phyloP scores from a whole-genome alignment of 371 early-diverging fungal genomes.

The Mucor mucedo region DNA sequence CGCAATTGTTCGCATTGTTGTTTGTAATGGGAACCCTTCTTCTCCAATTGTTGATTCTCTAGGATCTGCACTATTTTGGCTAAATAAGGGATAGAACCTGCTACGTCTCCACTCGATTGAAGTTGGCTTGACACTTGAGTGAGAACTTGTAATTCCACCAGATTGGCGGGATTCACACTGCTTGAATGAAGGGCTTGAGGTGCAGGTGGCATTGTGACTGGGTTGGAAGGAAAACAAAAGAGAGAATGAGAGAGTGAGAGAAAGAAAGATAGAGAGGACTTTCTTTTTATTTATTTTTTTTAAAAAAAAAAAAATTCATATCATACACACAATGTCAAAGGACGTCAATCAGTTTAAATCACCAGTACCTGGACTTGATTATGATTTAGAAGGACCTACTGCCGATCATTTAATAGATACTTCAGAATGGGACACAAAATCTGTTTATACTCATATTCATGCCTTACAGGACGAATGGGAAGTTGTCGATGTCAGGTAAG shows the following conservation, averaged over 20 bases:
- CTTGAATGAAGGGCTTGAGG: conserved; percentile 25
- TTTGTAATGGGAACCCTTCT: conserved; percentile 13
- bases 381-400: conserved; percentile 21
- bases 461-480: conserved; percentile 23
- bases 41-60: conserved; percentile 35
- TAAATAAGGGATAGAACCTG: conserved; percentile 44
- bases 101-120: conserved; percentile 29
- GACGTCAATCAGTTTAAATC: background rate
- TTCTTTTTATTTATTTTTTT: background rate
- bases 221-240: background rate
- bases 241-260: too few species aligned
- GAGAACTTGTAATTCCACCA: conserved; percentile 36
- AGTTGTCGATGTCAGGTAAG: conserved; percentile 19
- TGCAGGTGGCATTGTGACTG: conserved; percentile 1
- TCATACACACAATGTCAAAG: background rate
- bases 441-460: conserved; percentile 20
- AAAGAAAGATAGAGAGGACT: background rate
- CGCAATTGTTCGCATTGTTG: conserved; percentile 20
- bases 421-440: conserved; percentile 10
- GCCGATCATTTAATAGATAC: conserved; percentile 18
- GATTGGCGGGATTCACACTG: conserved; percentile 31
- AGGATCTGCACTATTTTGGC: conserved; percentile 52
- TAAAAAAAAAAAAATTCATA: too few species aligned
- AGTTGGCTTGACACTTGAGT: conserved; percentile 26
- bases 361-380: conserved; percentile 5